Conservation (phyloP, 2,329 filamentous ascomycete genomes). For the Fusarium torulosum region DNA sequence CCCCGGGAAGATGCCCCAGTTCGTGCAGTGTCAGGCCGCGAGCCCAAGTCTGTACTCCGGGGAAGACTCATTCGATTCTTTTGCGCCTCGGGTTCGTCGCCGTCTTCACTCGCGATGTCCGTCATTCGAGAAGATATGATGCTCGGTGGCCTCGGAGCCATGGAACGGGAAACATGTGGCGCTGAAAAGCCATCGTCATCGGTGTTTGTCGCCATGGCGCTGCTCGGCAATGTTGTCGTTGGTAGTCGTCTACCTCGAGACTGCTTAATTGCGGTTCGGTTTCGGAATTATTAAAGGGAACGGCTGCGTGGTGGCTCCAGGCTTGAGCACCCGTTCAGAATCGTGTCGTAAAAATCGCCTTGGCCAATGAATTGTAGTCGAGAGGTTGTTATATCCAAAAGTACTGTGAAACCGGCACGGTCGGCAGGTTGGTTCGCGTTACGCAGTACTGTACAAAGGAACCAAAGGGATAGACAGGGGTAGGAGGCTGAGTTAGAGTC, state of each 20-base stretch:
- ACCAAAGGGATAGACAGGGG: constrained; percentile 42
- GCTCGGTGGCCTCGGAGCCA: constrained; percentile 67
- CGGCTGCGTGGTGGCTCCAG: constrained; percentile 18
- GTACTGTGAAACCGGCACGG: constrained; percentile 39
- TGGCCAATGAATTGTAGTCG: constrained; percentile 21
- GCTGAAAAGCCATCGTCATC: constrained; percentile 56
- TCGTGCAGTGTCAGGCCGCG: constrained; percentile 67
- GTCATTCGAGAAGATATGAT: constrained; percentile 81
- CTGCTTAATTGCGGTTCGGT: constrained; percentile 30
- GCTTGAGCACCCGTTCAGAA: constrained; percentile 18
- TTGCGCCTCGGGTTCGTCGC: constrained; percentile 57
- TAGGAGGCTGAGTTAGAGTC: constrained; percentile 26
- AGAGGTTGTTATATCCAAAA: constrained; percentile 36
- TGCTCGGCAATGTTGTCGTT: constrained; percentile 33
- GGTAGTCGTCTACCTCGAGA: constrained; percentile 20
- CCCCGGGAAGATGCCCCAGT: constrained; percentile 59
- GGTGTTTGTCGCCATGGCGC: constrained; percentile 53
- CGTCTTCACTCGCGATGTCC: constrained; percentile 70
- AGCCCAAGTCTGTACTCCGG: constrained; percentile 59
- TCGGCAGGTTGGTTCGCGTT: constrained; percentile 47
- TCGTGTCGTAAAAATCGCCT: constrained; percentile 9
- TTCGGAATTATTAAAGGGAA: constrained; percentile 16
- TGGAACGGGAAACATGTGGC: constrained; percentile 57
- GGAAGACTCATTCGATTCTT: constrained; percentile 47
- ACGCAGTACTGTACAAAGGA: constrained; percentile 39